Percentiles rank a stretch among this genome's conserved stretches.
Evolutionary conservation across 805 yeast species (phyloP).

Genomic region (Ogataea thermomethanolica): DNA sequence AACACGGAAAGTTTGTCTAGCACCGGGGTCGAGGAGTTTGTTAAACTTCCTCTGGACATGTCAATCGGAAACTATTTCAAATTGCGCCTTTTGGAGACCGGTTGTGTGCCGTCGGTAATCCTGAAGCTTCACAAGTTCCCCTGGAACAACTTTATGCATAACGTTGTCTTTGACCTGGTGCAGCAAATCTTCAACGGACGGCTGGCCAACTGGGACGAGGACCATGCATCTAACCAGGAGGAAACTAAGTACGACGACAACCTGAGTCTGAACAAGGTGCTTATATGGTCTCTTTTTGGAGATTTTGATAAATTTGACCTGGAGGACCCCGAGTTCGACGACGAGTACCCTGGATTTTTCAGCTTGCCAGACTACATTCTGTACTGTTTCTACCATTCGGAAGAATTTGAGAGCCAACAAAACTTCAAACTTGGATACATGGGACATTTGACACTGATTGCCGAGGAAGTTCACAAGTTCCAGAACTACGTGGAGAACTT

Average conservation of each 20-base stretch:
- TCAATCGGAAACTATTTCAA: slow-evolving; percentile 81
- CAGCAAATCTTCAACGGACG: slow-evolving; percentile 89
- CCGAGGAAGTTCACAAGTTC: slow-evolving; percentile 59
- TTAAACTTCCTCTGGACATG: slow-evolving; percentile 27
- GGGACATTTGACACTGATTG: slow-evolving; percentile 56
- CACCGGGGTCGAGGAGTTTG: slow-evolving; percentile 18
- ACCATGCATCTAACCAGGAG: slow-evolving; percentile 32
- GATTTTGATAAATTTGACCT: slow-evolving; percentile 24
- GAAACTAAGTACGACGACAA: slow-evolving; percentile 34
- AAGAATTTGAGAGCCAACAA: slow-evolving; percentile 30
- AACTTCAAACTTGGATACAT: slow-evolving; percentile 54
- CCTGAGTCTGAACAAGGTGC: slow-evolving; percentile 31
- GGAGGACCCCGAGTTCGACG: slow-evolving; percentile 15
- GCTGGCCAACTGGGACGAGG: slow-evolving; percentile 36
- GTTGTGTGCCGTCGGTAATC: slow-evolving; percentile 59
- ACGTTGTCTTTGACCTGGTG: slow-evolving; percentile 91
- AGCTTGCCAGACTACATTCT: slow-evolving; percentile 30
- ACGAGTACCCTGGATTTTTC: slow-evolving; percentile 31
- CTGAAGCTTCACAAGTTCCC: slow-evolving; percentile 75
- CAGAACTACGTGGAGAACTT: slow-evolving; percentile 35
- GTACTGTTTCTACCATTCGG: slow-evolving; percentile 29
- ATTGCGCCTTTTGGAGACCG: slow-evolving; percentile 68
- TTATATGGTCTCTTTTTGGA: slow-evolving; percentile 37
- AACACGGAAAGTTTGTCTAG: slow-evolving; percentile 17
- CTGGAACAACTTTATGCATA: slow-evolving; percentile 97